Evolutionary conservation across 2,329 filamentous ascomycete species (phyloP).

Genomic region (Monosporascus cannonballus): DNA sequence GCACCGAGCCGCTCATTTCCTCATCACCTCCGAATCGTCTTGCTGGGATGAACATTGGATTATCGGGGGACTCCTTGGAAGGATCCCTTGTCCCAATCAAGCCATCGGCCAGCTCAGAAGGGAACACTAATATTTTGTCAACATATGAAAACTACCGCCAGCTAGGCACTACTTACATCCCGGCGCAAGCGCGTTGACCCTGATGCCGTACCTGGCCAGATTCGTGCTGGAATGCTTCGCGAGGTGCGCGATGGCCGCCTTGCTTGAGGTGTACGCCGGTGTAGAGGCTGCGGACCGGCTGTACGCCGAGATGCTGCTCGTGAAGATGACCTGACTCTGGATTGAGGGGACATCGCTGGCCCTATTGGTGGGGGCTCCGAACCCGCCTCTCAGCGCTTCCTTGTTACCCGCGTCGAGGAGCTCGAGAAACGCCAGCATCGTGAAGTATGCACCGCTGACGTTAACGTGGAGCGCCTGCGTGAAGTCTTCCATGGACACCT

Average conservation of each 20-base stretch:
- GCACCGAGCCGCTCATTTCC: conserved; percentile 22
- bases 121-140: conserved; percentile 17
- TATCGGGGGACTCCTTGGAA: conserved; percentile 11
- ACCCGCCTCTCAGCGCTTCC: conserved; percentile 17
- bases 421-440: conserved; percentile 24
- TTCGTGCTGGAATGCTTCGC: conserved; percentile 23
- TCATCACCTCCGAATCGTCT: conserved; percentile 21
- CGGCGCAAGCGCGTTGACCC: conserved; percentile 24
- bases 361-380: conserved; percentile 6
- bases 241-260: conserved; percentile 21
- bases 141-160: not conserved
- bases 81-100: conserved; percentile 17
- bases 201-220: conserved; percentile 17
- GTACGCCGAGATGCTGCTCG: conserved; percentile 18
- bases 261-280: conserved; percentile 19
- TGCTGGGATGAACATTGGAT: conserved; percentile 18
- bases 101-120: conserved; percentile 14
- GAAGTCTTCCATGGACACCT: conserved; percentile 54
- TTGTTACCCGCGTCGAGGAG: conserved; percentile 25
- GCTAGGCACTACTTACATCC: conserved; percentile 17
- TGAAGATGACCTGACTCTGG: conserved; percentile 25
- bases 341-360: conserved; percentile 16
- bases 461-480: conserved; percentile 41
- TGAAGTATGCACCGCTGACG: conserved; percentile 23
- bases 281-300: conserved; percentile 11